Evolutionary conservation across 2,329 filamentous ascomycete genomes (phyloP), one percentile per base, ranked within the genome.

Genomic region (Pseudonectria foliicola): DNA sequence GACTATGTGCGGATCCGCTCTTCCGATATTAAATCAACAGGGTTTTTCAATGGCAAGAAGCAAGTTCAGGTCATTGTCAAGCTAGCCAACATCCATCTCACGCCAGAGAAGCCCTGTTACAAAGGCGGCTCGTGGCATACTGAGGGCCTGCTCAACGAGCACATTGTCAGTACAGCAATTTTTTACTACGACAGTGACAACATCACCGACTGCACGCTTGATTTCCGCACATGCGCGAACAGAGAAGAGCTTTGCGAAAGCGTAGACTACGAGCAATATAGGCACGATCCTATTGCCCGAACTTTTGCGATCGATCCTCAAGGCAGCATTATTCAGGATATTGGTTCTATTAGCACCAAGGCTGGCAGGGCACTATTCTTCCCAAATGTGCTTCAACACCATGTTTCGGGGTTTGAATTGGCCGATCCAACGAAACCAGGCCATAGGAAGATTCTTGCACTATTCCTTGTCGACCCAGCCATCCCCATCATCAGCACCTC

Each of bases 171-270:
- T 0, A 77, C 76, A 0, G 73, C 77, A 1, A 59, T 83, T 13
- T 79, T 77, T 55, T 78, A 79, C 53, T 75, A 75, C 44, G 72
- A 79, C 39, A 60, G 53, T 29, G 67, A 77, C 0, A 85, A 85
- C 52, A 70, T 82, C 33, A 71, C 70, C 0, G 62, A 70, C 2
- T 66, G 63, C 30, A 49, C 46, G 4, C 62, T 82, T 5, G 56
- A 59, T 4, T 78, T 82, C 49, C 68, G 61, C 7, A 70, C 69
- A 12, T 39, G 48, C 1, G 49, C 63, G 11, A 48, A 64, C 18
- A 16, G 31, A n/a, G 47, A 62, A 29, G 45, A 59, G 0, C 31
- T 62, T 3, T 15, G 14, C 2, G 27, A 38, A 25, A 27, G 48
- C 1, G 45, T 61, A 3, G 12, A 42, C 33, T 54, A 59, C 35